Base-by-base conservation (phyloP, 1,284 basidiomycete genomes). In the Microbotryum saponariae region DNA sequence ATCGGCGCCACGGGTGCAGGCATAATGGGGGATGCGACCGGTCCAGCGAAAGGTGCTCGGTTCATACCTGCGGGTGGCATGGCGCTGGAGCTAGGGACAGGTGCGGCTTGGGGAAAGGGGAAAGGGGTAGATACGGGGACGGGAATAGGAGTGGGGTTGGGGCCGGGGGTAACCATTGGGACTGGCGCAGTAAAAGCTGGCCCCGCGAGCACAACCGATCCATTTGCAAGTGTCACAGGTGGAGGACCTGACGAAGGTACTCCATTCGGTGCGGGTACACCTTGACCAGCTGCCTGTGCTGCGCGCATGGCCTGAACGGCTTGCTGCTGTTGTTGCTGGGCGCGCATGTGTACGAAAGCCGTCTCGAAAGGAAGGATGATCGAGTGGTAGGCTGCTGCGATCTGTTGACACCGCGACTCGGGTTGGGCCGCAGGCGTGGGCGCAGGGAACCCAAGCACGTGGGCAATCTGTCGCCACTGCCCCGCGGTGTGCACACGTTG, bases 301-400 rank as follows among this genome's bases (percentile, higher is more conserved):
- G 37, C 37, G 37, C 23, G 48, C 48, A 50, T 47, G 20, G 33
- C 51, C 16, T 46, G 59, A 23, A 54, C 59, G 20, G 59, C 59
- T 27, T 60, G 62, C 9, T 58, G 33, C 10, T 33, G 45, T n/a
- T 60, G 44, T 8, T 20, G 47, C 29, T 51, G n/a, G 46, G 56
- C 44, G 37, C 58, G 62, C n/a, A 57, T 33, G 12, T 63, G 57
- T 2, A 27, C 12, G 59, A 64, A 54, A n/a, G 18, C n/a, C 23
- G 58, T 58, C 52, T 69, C 65, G 62, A 69, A 69, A 1, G 65
- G 59, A 6, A 53, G 54, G 9, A 69, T 46, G 3, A 49, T 45
- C 9, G 44, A 18, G 8, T 63, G 65, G 54, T 67, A 69, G 12
- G 57, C 65, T 65, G 66, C 48, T 6, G 49, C 29, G 25, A 61